Percentiles rank a stretch among this genome's conserved stretches.
Evolutionary conservation across 192 early-diverging fungal genomes (phyloP).

Genomic region (Obelidium mucronatum): DNA sequence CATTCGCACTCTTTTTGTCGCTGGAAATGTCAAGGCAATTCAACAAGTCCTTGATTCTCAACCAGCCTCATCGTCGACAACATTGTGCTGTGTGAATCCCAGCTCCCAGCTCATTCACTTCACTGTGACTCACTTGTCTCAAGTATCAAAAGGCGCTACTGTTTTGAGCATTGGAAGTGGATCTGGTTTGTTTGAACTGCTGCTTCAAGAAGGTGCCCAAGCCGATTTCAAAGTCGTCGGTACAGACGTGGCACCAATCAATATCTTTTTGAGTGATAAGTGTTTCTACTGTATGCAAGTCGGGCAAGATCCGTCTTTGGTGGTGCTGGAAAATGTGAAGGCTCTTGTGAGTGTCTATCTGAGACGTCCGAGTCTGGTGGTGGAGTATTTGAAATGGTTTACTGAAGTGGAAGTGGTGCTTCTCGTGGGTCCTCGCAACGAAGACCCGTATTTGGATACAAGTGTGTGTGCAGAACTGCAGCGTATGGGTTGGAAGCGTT

Average conservation of each 20-base stretch:
- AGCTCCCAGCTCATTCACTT: not conserved
- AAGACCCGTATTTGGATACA: slow-evolving; percentile 1
- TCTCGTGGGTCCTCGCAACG: slow-evolving; percentile 15
- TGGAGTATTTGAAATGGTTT: slow-evolving; percentile 4
- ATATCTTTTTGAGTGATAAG: not conserved
- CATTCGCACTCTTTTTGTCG: not conserved
- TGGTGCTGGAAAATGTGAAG: not conserved
- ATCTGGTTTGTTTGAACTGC: slow-evolving; percentile 16
- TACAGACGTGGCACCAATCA: slow-evolving; percentile 17
- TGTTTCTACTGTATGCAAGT: slow-evolving; percentile 6
- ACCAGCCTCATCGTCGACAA: slow-evolving; percentile 7
- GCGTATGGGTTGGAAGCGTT: not conserved
- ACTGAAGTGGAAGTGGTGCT: not conserved
- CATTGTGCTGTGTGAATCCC: slow-evolving; percentile 16
- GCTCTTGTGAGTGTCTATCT: slow-evolving; percentile 14
- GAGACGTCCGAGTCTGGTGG: not conserved
- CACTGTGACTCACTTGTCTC: not conserved
- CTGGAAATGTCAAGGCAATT: not conserved
- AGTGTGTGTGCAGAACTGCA: not conserved
- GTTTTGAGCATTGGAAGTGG: slow-evolving; percentile 26
- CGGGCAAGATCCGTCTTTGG: not conserved
- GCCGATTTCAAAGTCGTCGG: not conserved
- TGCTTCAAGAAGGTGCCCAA: not conserved
- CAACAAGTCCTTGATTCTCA: not conserved
- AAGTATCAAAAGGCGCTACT: not conserved